A percentile compares a stretch with the other conserved stretches of the same genome.
Evolutionary conservation across 768 basidiomycete genomes (phyloP).

Genomic region (Tylopilus vinaceipallidus): DNA sequence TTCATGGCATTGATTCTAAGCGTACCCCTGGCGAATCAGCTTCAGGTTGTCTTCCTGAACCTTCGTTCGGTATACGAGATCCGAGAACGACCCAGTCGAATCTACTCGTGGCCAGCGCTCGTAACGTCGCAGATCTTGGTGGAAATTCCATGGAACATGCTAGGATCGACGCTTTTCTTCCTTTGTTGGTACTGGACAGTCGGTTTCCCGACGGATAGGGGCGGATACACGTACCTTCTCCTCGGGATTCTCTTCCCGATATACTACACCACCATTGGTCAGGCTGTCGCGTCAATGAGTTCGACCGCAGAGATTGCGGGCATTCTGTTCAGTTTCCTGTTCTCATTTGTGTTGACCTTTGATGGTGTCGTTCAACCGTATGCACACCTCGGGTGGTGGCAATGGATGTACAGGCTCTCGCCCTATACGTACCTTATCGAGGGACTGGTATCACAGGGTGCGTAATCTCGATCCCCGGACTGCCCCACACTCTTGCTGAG

Average conservation of each 20-base stretch:
- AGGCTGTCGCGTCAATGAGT: slow-evolving; percentile 59
- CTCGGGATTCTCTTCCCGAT: slow-evolving; percentile 53
- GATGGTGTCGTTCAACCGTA: slow-evolving; percentile 70
- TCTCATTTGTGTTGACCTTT: slow-evolving; percentile 65
- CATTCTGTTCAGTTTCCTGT: slow-evolving; percentile 55
- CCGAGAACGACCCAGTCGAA: slow-evolving; percentile 61
- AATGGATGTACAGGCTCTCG: slow-evolving; percentile 63
- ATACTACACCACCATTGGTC: slow-evolving; percentile 61
- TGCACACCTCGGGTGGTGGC: slow-evolving; percentile 62
- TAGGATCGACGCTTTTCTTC: slow-evolving; percentile 58
- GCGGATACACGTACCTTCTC: slow-evolving; percentile 59
- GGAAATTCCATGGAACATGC: slow-evolving; percentile 61
- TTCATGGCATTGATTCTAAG: slow-evolving; percentile 53
- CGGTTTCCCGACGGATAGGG: slow-evolving; percentile 52
- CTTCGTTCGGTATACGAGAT: slow-evolving; percentile 64
- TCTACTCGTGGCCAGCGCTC: slow-evolving; percentile 64
- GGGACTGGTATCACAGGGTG: slow-evolving; percentile 45
- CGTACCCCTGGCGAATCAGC: slow-evolving; percentile 59
- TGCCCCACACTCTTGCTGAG: not conserved
- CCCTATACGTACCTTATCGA: slow-evolving; percentile 60
- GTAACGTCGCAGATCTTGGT: slow-evolving; percentile 53
- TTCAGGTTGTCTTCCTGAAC: slow-evolving; percentile 58
- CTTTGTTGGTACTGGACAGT: slow-evolving; percentile 73
- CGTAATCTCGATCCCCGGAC: slow-evolving; percentile 9
- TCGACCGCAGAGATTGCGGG: slow-evolving; percentile 60